Evolutionary conservation across 495 filamentous ascomycete species (phyloP).

Genomic region (Astrocystis sublimbata): DNA sequence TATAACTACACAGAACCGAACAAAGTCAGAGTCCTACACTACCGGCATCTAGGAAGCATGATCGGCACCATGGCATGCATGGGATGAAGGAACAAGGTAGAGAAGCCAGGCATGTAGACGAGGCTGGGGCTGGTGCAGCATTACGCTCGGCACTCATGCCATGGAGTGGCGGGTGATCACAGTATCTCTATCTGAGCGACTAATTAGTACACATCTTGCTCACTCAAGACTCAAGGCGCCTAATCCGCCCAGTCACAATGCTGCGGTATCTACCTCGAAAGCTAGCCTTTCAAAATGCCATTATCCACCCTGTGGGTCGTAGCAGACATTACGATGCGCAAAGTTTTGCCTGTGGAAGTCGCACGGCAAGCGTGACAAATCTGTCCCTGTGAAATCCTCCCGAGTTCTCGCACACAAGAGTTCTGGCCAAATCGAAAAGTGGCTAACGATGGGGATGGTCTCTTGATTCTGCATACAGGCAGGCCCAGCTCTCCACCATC

Average conservation of each 20-base stretch:
- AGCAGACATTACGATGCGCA: neutral
- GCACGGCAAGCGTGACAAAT: constrained; percentile 18
- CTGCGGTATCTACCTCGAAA: neutral
- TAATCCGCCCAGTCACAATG: constrained; percentile 12
- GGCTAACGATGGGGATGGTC: constrained; percentile 6
- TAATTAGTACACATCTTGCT: too few relatives aligned
- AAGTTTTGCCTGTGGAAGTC: neutral
- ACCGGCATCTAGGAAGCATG: constrained; percentile 2
- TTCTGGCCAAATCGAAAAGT: constrained; percentile 7
- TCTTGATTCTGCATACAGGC: constrained; percentile 3
- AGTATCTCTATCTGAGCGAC: neutral
- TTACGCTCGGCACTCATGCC: constrained; percentile 17
- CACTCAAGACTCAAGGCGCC: constrained; percentile 6
- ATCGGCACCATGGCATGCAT: constrained; percentile 16
- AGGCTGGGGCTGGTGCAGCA: constrained; percentile 12
- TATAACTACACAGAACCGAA: constrained; percentile 8
- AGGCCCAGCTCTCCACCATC: neutral
- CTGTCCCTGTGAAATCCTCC: constrained; percentile 6
- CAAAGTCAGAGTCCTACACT: neutral
- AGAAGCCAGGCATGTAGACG: constrained; percentile 1
- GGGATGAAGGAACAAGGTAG: neutral
- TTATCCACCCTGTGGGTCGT: constrained; percentile 6
- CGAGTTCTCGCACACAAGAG: neutral
- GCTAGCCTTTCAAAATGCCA: constrained; percentile 12
- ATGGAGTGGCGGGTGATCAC: constrained; percentile 1